Base-by-base conservation (phyloP, 2,329 filamentous ascomycete species). In the Arachnopeziza araneosa region DNA sequence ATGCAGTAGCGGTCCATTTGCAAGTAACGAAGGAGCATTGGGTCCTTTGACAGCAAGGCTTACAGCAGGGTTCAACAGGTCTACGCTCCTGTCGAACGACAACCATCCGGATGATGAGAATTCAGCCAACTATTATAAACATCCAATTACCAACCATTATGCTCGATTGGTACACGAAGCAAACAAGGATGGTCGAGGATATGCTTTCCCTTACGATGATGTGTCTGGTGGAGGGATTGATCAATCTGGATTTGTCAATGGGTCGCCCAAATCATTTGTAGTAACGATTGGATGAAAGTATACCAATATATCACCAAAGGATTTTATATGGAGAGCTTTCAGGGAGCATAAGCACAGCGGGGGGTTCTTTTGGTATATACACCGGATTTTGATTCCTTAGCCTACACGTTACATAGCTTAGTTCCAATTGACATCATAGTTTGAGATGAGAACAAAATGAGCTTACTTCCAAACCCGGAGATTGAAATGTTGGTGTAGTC, bases 151-250 rank as follows among this genome's bases (percentile, higher is more conserved):
- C 52, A 89, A 90, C 73, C 84, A 88, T 70, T 88, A 86, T 68
- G 76, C 80, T 48, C 75, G 83, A 3, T 75, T 88, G 32, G 78
- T 88, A 1, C 86, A 88, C 72, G 72, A 78, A 50, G 77, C 83
- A 56, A 83, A 87, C 72, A 69, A 79, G 7, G 84, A 87, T 69
- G 79, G 80, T 0, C 75, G 77, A 51, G 86, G 86, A 0, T 89
- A 89, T 67, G 80, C 83, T 0, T 89, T 88, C 68, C 78, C 86
- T 0, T 89, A 87, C 65, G 86, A 89, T 66, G 86, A 89, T 69
- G 85, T 89, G n/a, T 82, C 83, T 63, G 82, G 79, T 17, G 81
- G 78, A 21, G 74, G 78, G 64, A 56, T 72, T 4, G 85, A 89
- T 70, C 84, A 87, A 74, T 84, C 83, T 23, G 86, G 86, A 1